These are phyloP conservation scores for Biscogniauxia mediterranea DNA, from an alignment of 2,329 filamentous ascomycete genomes.

Conservation along the genomic window DNA sequence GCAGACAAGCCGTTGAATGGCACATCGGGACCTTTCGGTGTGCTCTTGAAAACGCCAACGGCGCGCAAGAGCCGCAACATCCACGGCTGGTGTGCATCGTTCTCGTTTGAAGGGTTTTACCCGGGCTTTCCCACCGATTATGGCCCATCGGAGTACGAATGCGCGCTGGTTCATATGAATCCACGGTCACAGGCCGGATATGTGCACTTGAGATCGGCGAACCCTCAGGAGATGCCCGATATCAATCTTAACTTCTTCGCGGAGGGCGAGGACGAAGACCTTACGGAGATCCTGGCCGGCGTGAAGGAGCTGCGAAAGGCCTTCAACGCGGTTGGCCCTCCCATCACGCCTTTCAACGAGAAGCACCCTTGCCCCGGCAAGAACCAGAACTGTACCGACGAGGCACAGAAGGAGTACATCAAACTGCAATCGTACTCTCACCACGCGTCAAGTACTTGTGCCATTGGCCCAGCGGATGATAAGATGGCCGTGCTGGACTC, in stretches of 20 bases:
- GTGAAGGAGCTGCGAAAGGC: slow-evolving; percentile 27
- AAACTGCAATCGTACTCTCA: slow-evolving; percentile 50
- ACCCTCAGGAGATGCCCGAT: slow-evolving; percentile 61
- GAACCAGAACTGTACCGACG: slow-evolving; percentile 37
- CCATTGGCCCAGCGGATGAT: slow-evolving; percentile 53
- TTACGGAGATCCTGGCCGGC: slow-evolving; percentile 41
- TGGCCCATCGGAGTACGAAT: slow-evolving; percentile 33
- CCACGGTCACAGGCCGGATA: slow-evolving; percentile 57
- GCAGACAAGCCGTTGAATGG: slow-evolving; percentile 28
- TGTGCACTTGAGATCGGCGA: slow-evolving; percentile 57
- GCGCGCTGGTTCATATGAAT: slow-evolving; percentile 41
- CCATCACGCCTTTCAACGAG: slow-evolving; percentile 28
- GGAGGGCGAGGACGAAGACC: slow-evolving; percentile 43
- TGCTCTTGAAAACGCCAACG: slow-evolving; percentile 30
- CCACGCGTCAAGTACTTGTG: slow-evolving; percentile 53
- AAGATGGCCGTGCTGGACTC: slow-evolving; percentile 53
- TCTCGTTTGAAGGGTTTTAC: slow-evolving; percentile 33
- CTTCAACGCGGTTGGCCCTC: slow-evolving; percentile 19
- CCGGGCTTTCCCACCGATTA: slow-evolving; percentile 33
- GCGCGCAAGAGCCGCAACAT: slow-evolving; percentile 30
- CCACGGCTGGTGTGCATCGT: slow-evolving; percentile 30
- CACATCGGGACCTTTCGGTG: slow-evolving; percentile 30
- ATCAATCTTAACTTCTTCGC: slow-evolving; percentile 61
- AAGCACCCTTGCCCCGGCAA: slow-evolving; percentile 29
- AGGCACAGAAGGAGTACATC: slow-evolving; percentile 33